These are phyloP conservation scores for Nitzschia palea DNA, from an alignment of 108 stramenopile species.

Conservation along the genomic window DNA sequence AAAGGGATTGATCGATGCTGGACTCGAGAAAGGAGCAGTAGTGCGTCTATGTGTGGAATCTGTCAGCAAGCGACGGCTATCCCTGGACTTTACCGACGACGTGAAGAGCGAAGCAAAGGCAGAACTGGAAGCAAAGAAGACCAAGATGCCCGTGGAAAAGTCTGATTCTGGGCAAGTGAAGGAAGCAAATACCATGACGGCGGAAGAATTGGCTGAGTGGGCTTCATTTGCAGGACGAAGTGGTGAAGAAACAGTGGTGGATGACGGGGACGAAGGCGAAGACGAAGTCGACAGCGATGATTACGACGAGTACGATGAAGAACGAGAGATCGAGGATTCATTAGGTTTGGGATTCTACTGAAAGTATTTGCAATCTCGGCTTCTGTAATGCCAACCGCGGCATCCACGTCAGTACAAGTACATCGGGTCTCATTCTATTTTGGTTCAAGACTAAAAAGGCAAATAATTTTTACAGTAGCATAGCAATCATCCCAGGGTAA, in stretches of 20 bases:
- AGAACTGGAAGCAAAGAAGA: neutral
- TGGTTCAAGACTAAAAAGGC: neutral
- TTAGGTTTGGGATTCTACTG: constrained; percentile 73
- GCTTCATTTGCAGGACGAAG: constrained; percentile 35
- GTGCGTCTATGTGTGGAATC: constrained; percentile 49
- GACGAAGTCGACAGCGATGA: constrained; percentile 41
- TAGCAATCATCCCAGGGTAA: too few relatives aligned
- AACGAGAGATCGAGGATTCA: constrained; percentile 74
- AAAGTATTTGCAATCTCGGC: neutral
- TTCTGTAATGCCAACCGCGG: too few relatives aligned
- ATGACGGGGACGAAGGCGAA: constrained; percentile 21
- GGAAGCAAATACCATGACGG: neutral
- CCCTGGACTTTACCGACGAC: constrained; percentile 60
- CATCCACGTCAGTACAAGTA: neutral
- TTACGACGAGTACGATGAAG: constrained; percentile 73
- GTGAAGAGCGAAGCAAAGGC: constrained; percentile 40
- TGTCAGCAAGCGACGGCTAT: constrained; percentile 53
- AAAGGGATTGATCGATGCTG: constrained; percentile 54
- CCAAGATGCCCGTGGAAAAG: neutral
- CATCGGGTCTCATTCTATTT: too few relatives aligned
- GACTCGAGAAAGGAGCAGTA: constrained; percentile 49
- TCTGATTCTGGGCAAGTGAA: neutral
- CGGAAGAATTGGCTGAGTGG: constrained; percentile 51
- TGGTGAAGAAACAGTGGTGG: neutral
- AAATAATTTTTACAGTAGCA: too few relatives aligned